These are phyloP conservation scores for Botryotinia convoluta DNA, from an alignment of 2,329 filamentous ascomycete species.

Conservation along the genomic window DNA sequence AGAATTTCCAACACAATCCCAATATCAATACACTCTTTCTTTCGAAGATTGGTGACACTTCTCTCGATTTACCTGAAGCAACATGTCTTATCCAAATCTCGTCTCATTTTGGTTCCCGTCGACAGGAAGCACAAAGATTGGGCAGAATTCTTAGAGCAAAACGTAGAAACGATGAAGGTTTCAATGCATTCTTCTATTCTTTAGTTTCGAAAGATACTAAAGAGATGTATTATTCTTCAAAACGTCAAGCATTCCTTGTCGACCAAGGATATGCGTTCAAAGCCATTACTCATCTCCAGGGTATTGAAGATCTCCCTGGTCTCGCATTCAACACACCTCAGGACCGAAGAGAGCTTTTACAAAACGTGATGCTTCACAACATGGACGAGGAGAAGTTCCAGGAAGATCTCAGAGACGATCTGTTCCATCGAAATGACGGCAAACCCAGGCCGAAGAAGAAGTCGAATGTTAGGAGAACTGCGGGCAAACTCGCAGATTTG, in stretches of 20 bases:
- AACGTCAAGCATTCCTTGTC: constrained; percentile 93
- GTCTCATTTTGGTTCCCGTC: constrained; percentile 92
- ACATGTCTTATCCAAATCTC: constrained; percentile 97
- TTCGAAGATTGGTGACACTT: constrained; percentile 97
- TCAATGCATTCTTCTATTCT: constrained; percentile 99
- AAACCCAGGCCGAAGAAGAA: constrained; percentile 47
- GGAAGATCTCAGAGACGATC: constrained; percentile 49
- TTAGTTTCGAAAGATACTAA: constrained; percentile 95
- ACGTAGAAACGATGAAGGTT: constrained; percentile 93
- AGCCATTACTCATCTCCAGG: constrained; percentile 92
- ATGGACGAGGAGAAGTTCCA: constrained; percentile 54
- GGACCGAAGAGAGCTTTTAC: constrained; percentile 81
- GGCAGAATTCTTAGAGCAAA: constrained; percentile 94
- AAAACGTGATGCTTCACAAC: constrained; percentile 78
- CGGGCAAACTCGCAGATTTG: constrained; percentile 79
- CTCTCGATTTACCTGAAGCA: constrained; percentile 93
- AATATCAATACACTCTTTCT: constrained; percentile 89
- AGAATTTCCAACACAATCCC: constrained; percentile 94
- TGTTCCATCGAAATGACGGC: constrained; percentile 52
- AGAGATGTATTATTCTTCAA: constrained; percentile 97
- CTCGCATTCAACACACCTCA: constrained; percentile 76
- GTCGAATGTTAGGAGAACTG: constrained; percentile 70
- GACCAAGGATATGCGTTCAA: constrained; percentile 99
- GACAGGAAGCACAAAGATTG: constrained; percentile 91
- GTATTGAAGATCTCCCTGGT: constrained; percentile 78